These are phyloP conservation scores for Trichomonas gallinae DNA, from an alignment of 208 protist genomes.

Conservation along the genomic window DNA sequence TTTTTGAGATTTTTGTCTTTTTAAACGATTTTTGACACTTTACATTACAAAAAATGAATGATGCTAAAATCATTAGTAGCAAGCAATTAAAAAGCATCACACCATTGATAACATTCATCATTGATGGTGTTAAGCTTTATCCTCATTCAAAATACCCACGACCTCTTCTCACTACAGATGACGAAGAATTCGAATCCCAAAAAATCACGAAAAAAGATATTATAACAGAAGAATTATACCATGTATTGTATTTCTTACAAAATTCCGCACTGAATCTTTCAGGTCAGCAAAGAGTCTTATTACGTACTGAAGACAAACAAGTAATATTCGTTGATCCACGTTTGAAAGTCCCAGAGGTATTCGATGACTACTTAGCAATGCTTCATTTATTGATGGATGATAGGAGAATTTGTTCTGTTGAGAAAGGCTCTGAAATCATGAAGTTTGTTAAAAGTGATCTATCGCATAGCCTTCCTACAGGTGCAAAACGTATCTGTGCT, in stretches of 20 bases:
- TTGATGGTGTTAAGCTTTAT: slow-evolving; percentile 1
- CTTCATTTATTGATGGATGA: background rate
- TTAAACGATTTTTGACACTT: too few species aligned
- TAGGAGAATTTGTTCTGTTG: background rate
- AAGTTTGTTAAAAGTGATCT: background rate
- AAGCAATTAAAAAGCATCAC: background rate
- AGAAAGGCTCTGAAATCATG: background rate
- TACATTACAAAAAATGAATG: background rate
- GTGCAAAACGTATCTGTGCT: background rate
- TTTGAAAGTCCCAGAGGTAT: background rate
- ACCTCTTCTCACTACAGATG: background rate
- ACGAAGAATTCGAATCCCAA: background rate
- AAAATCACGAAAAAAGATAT: background rate
- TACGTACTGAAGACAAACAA: background rate
- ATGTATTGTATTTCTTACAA: background rate
- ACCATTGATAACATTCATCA: background rate
- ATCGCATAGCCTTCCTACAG: background rate
- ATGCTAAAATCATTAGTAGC: background rate
- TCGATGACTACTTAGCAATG: background rate
- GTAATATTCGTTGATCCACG: background rate
- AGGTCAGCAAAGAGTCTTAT: background rate
- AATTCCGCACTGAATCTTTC: background rate
- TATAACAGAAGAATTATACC: background rate
- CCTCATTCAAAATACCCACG: background rate
- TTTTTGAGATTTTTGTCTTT: too few species aligned